Base-by-base conservation (phyloP, 2,329 filamentous ascomycete species). In the Aphanoascus verrucosus region DNA sequence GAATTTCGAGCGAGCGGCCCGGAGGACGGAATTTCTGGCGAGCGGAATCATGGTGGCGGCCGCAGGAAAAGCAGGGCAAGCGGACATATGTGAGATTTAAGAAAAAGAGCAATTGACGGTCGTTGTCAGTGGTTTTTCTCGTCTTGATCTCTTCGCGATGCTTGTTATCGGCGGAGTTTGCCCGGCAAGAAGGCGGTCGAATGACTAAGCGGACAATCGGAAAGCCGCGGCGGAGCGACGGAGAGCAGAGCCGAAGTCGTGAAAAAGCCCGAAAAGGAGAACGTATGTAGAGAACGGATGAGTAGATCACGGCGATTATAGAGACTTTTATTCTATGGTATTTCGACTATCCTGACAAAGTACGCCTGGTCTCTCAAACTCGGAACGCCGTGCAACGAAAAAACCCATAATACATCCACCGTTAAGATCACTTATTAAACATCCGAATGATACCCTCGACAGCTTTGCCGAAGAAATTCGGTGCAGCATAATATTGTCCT, bases 1-100 rank as follows among this genome's bases (percentile, higher is more conserved):
- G 56, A 79, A 68, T 65, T 75, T 75, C 45, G 73, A 69, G 57
- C 71, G 70, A 58, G 67, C 64, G 52, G 70, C 68, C 58, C 70
- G 68, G 56, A 74, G 62, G 49, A 68, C 68, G 35, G 70, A 72
- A 37, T 67, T 58, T 60, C 68, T 62, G 49, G 67, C 66, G 46
- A 69, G 63, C 19, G 65, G 49, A 14, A 44, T 53, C 56, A 57
- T 56, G 7, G 15, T 57, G 41, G 38, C n/a, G 15, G 9, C 6
- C n/a, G 6, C 15, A 28, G n/a, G 12, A 17, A 23, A 23, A 9
- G 37, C 32, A 52, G 28, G 40, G 20, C 5, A 15, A 45, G 17
- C 14, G 8, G 23, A 14, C 28, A 43, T 34, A 34, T 20, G 20
- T 47, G 20, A 31, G 19, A 19, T 15, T n/a, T 34, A 35, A 28